Evolutionary conservation across 129 eudicot species (phyloP), one percentile per base, ranked within the genome.

Genomic region (Pulicaria dysenterica): DNA sequence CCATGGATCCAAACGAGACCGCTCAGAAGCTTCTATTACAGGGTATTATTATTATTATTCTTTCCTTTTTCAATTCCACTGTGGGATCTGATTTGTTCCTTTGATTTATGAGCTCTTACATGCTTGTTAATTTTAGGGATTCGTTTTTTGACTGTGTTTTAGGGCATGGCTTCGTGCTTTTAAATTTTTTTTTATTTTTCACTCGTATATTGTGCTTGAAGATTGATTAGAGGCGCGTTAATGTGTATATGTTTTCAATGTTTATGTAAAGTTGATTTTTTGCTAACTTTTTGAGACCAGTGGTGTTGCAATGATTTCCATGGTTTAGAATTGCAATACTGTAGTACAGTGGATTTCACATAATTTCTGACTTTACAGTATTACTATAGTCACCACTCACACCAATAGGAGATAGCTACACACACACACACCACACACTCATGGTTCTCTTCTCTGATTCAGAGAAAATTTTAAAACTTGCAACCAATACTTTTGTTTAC

Each of bases 1-100:
- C 79, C 38, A 93, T 89, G 96, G 98, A 93, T 88, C 98, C 98
- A 51, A 87, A 93, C 72, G 98, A 93, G 77, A 90, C 98, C 44
- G 48, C 80, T 1, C 95, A 93, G 77, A 87, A 84, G 87, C 95
- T 93, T 16, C 87, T 93, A 12, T 72, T 53, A 24, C 98, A 85
- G 69, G 98, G 98, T 91, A 66, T 39, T 46, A 3, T 45, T 49
- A 7, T 24, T 91, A 66, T 39, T 46, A 3, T 45, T 49, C 13
- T 24, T 11, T 8, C 5, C 12, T 9, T 53, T 4, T 49, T 19
- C 5, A 39, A 24, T 61, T 51, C 34, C 4, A 14, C 13, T 15
- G 17, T 8, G 47, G 53, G 82, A 78, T 78, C 82, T 68, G 65
- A 43, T 40, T 7, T 62, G 38, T n/a, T 8, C 9, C 3, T 10